Conservation (phyloP, 352 stramenopile species). For the Phytophthora constricta region DNA sequence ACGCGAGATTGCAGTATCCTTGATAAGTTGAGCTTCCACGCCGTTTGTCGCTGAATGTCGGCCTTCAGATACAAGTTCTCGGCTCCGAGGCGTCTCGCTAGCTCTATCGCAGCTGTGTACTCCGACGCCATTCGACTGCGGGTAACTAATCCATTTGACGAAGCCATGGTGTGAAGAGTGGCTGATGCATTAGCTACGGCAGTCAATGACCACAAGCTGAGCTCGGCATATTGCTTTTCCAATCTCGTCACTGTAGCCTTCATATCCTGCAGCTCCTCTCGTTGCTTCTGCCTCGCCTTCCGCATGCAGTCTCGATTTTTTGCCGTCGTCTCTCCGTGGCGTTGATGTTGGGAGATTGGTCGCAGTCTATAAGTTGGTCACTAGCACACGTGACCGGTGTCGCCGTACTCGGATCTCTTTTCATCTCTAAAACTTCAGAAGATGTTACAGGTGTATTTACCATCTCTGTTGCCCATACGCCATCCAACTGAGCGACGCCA, state of each 20-base stretch:
- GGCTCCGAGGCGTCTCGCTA: constrained; percentile 39
- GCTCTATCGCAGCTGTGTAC: constrained; percentile 35
- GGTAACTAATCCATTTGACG: neutral
- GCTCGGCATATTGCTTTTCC: constrained; percentile 32
- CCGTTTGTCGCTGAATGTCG: constrained; percentile 40
- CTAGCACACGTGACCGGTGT: neutral
- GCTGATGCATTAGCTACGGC: too few species aligned
- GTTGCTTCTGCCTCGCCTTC: constrained; percentile 37
- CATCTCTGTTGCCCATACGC: too few species aligned
- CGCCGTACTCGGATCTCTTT: neutral
- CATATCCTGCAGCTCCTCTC: constrained; percentile 33
- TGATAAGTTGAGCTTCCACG: constrained; percentile 42
- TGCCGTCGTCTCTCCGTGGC: constrained; percentile 37
- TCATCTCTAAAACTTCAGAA: neutral
- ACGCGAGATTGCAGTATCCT: constrained; percentile 36
- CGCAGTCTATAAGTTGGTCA: constrained; percentile 13
- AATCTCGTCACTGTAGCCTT: constrained; percentile 29
- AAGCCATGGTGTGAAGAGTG: too few species aligned
- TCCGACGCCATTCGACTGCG: neutral
- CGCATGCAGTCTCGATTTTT: constrained; percentile 46
- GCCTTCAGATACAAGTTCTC: constrained; percentile 54
- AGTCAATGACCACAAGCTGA: constrained; percentile 27
- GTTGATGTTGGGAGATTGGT: constrained; percentile 14
- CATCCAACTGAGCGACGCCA: too few species aligned
- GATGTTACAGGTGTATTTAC: too few species aligned